A percentile compares a stretch with the other conserved stretches of the same genome.
phyloP scores from a whole-genome alignment of 164 flowering plant genomes.

The Aristolochia californica region DNA sequence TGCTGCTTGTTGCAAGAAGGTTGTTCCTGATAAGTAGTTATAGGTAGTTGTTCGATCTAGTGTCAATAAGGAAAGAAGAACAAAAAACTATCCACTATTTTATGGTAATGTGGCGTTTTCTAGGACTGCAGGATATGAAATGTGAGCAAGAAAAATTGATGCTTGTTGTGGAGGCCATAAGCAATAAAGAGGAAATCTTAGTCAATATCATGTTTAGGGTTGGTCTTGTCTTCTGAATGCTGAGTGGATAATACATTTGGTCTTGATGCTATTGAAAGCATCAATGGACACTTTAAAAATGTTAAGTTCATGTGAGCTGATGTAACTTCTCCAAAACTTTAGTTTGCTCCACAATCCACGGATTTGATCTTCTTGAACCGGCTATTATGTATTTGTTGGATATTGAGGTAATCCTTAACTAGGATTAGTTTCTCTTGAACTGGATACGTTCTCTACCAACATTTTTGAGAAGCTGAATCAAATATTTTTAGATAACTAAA shows the following conservation, averaged over 20 bases:
- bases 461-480: too few relatives aligned
- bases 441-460: too few relatives aligned
- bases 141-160: slow-evolving; percentile 28
- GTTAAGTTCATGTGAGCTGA: slow-evolving; percentile 84
- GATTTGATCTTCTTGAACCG: slow-evolving; percentile 90
- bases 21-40: neutral
- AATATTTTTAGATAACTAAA: too few relatives aligned
- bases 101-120: neutral
- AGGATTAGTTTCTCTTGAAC: too few relatives aligned
- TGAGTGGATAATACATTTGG: slow-evolving; percentile 40
- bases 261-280: slow-evolving; percentile 41
- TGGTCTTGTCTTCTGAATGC: slow-evolving; percentile 42
- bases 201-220: slow-evolving; percentile 8
- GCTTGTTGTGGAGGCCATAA: slow-evolving; percentile 27
- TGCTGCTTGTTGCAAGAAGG: neutral
- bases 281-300: slow-evolving; percentile 74
- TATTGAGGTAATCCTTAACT: slow-evolving; percentile 51
- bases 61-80: neutral
- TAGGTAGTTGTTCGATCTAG: neutral
- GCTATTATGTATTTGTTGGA: slow-evolving; percentile 95
- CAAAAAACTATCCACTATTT: neutral
- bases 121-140: slow-evolving; percentile 30
- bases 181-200: slow-evolving; percentile 34
- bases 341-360: slow-evolving; percentile 48
- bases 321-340: slow-evolving; percentile 70